Percentiles rank a stretch among this genome's conserved stretches.
These are phyloP conservation scores for Diospyros kaki DNA, from an alignment of 148 eudicot species.

Conservation along the genomic window DNA sequence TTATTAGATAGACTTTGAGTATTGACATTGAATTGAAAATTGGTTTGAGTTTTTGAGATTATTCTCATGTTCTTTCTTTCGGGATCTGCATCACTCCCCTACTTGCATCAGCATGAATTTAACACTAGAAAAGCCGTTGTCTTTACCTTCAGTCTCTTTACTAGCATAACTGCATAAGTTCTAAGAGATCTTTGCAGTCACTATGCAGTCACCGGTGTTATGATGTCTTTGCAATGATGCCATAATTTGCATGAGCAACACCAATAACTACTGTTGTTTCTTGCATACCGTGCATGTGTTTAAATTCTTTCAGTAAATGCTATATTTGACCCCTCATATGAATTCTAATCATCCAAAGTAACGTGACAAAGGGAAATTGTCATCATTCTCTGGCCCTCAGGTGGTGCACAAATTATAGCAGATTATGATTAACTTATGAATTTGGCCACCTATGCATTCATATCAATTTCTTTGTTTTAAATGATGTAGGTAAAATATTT, in stretches of 20 bases:
- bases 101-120: neutral
- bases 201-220: neutral
- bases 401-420: neutral
- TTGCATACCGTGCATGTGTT: no score
- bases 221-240: no score
- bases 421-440: neutral
- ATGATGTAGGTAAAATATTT: neutral
- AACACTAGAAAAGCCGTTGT: neutral
- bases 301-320: neutral
- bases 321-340: neutral
- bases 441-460: neutral
- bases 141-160: neutral
- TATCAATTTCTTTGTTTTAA: neutral
- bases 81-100: no score
- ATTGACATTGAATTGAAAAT: no score
- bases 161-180: neutral
- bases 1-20: no score
- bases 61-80: no score
- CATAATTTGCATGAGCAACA: no score
- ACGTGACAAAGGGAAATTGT: no score
- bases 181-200: neutral
- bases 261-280: no score
- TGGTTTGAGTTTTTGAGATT: no score
- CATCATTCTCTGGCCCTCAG: constrained; percentile 5
- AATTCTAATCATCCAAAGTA: neutral